These are phyloP conservation scores for Pseudocercospora musae DNA, from an alignment of 2,329 filamentous ascomycete genomes.

Conservation along the genomic window DNA sequence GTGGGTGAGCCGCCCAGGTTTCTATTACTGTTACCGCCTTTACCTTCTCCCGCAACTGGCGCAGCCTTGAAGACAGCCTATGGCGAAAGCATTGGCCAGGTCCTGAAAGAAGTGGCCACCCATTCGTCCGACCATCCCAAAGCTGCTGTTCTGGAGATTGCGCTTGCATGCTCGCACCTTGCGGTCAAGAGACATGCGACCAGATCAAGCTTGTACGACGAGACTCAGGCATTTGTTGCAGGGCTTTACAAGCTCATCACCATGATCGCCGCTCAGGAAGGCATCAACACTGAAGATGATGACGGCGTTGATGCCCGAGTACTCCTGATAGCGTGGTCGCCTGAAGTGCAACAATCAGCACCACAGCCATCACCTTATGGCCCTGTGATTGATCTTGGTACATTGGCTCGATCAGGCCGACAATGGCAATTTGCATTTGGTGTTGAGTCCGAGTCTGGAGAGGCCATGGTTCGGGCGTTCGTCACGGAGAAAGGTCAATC, in stretches of 20 bases:
- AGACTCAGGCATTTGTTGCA: slow-evolving; percentile 71
- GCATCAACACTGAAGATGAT: slow-evolving; percentile 61
- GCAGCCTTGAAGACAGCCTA: slow-evolving; percentile 44
- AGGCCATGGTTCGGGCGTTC: slow-evolving; percentile 53
- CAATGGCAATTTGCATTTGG: slow-evolving; percentile 66
- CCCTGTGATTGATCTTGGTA: slow-evolving; percentile 50
- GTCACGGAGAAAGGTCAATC: slow-evolving; percentile 33
- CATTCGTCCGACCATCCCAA: slow-evolving; percentile 30
- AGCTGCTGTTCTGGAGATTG: slow-evolving; percentile 54
- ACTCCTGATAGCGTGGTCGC: slow-evolving; percentile 64
- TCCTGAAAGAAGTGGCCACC: slow-evolving; percentile 41
- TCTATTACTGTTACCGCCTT: slow-evolving; percentile 47
- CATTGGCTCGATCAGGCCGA: slow-evolving; percentile 48
- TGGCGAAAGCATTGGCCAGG: slow-evolving; percentile 41
- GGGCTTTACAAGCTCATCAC: slow-evolving; percentile 75
- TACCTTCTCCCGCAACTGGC: slow-evolving; percentile 37
- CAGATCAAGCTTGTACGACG: slow-evolving; percentile 59
- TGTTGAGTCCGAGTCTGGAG: slow-evolving; percentile 62
- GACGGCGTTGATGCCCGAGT: slow-evolving; percentile 74
- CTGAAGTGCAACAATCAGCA: slow-evolving; percentile 30
- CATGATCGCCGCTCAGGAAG: slow-evolving; percentile 63
- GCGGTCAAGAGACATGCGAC: slow-evolving; percentile 48
- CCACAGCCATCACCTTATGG: slow-evolving; percentile 37
- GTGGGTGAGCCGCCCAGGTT: slow-evolving; percentile 31
- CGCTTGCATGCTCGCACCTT: slow-evolving; percentile 62